Evolutionary conservation across 2,329 filamentous ascomycete genomes (phyloP), one percentile per base, ranked within the genome.

Genomic region (Stachybotrys echinatus): DNA sequence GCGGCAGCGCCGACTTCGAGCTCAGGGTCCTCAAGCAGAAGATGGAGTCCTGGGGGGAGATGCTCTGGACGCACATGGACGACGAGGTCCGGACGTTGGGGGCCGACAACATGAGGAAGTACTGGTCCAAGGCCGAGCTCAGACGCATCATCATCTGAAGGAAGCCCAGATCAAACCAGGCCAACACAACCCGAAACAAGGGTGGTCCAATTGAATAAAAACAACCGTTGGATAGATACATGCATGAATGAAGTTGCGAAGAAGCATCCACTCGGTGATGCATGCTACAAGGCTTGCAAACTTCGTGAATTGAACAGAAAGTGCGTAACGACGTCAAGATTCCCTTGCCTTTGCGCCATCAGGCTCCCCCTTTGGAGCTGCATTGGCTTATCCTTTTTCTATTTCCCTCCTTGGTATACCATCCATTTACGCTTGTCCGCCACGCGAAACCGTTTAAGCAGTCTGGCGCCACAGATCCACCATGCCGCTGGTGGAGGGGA

Each of bases 61-160:
- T 95, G 54, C 66, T 96, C 45, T 92, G 89, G 88, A 74, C 72
- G 61, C 91, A 96, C 75, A 71, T 96, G 52, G 88, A 94, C 60
- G 85, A 92, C 59, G 91, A 96, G 75, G 90, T 96, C 7, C 73
- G 76, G 66, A 80, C 87, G 56, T 67, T 96, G 27, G 81, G 85
- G 2, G 90, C 90, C 42, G 88, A 94, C 66, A 95, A 92, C 65
- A 95, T 96, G 91, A 77, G 89, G 58, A 82, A 76, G 67, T 91
- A 88, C 67, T 96, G 89, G 88, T 87, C 76, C 0, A 58, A 83
- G 52, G 82, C 88, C 44, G 91, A 96, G 75, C 84, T 96, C 67
- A 73, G 69, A 65, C 69, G 71, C 47, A 76, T 94, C 71, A 83
- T 81, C 1, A 89, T 91, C 73, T 91, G 27, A 34, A n/a, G n/a